A percentile compares a stretch with the other conserved stretches of the same genome.
Evolutionary conservation across 345 rosid species (phyloP).

Genomic region (Hirschfeldia incana): DNA sequence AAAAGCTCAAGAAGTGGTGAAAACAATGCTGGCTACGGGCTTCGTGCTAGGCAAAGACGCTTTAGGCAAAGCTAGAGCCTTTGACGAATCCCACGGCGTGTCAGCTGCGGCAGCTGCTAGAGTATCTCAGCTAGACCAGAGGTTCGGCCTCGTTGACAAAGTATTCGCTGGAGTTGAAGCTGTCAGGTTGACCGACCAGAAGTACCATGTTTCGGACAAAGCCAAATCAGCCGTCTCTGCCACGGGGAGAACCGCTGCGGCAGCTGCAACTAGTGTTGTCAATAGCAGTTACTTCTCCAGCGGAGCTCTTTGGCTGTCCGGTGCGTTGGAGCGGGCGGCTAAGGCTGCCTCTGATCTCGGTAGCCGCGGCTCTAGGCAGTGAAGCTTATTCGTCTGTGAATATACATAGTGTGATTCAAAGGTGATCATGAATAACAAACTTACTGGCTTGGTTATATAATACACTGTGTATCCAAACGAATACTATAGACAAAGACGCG

Average conservation of each 20-base stretch:
- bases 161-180: conserved; percentile 68
- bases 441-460: not conserved
- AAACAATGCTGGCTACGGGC: conserved; percentile 65
- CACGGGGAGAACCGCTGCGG: conserved; percentile 66
- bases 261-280: conserved; percentile 63
- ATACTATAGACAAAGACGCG: not conserved
- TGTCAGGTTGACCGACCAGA: conserved; percentile 57
- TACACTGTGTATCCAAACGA: conserved; percentile 13
- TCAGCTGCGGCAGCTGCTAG: conserved; percentile 71
- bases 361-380: conserved; percentile 42
- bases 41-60: conserved; percentile 74
- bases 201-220: conserved; percentile 61
- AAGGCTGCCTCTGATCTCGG: conserved; percentile 67
- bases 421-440: conserved; percentile 5
- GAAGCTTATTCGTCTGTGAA: conserved; percentile 22
- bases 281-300: conserved; percentile 76
- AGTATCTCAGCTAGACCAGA: conserved; percentile 63
- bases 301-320: conserved; percentile 81
- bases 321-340: conserved; percentile 69
- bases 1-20: conserved; percentile 71
- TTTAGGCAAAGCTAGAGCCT: conserved; percentile 60
- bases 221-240: conserved; percentile 71
- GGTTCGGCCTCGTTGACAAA: conserved; percentile 66
- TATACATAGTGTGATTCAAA: conserved; percentile 12
- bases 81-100: conserved; percentile 74